Evolutionary conservation across 148 eudicot genomes (phyloP), one percentile per base, ranked within the genome.

Genomic region (Talinum fruticosum): DNA sequence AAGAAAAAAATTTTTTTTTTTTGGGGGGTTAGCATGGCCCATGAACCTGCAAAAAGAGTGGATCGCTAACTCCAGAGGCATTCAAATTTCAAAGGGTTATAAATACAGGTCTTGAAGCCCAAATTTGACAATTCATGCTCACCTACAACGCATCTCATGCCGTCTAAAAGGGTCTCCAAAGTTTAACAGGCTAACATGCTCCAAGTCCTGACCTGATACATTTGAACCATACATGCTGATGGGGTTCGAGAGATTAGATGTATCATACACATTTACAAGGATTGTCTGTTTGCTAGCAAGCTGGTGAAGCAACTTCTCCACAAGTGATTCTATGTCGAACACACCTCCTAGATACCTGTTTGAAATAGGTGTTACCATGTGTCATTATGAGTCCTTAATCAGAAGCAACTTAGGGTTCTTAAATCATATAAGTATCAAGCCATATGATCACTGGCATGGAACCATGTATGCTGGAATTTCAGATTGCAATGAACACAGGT

Each of bases 101-200:
- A 64, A 2, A 29, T 0, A 64, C 76, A 68, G 33, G 5, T 15
- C 35, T 33, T 30, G 49, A 35, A 66, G 3, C 32, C 8, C 8
- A 19, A n/a, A 41, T 41, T 41, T 41, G 47, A 12, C 47, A 41
- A 41, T 41, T 12, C 34, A 15, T 26, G 36, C 74, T 76, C 79
- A 94, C 98, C 98, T 90, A 88, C 98, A 95, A 38, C 83, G 90
- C 97, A 92, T 95, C 88, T 95, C 96, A 77, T 95, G 98, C 80
- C 82, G 87, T 79, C 98, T 91, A 76, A 83, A 85, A 10, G 98
- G 98, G 79, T 95, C 98, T 69, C 97, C 98, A 68, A 95, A 95
- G 84, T 84, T 91, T 71, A 95, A 90, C 73, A 83, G 70, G 80
- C 97, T 89, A 68, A 92, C 88, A 80, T 85, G 89, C 80, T 84